Evolutionary conservation across 768 basidiomycete genomes (phyloP).

Genomic region (Fibroporia radiculosa): DNA sequence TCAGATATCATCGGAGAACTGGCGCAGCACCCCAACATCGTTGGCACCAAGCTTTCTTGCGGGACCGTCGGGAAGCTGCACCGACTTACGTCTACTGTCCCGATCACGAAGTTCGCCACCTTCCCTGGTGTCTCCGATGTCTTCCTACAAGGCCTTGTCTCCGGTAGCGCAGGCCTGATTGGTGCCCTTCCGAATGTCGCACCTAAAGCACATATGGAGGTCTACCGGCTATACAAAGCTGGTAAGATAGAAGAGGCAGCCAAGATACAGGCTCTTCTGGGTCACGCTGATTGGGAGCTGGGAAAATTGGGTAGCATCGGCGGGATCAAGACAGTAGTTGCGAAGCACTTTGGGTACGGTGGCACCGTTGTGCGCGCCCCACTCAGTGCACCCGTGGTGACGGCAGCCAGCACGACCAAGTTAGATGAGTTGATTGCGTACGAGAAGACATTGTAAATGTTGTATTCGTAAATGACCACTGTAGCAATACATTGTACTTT

Average conservation of each 20-base stretch:
- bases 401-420: slow-evolving; percentile 12
- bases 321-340: slow-evolving; percentile 58
- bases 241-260: slow-evolving; percentile 54
- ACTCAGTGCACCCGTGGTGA: slow-evolving; percentile 15
- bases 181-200: slow-evolving; percentile 30
- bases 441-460: slow-evolving; percentile 22
- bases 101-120: slow-evolving; percentile 51
- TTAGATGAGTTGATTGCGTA: slow-evolving; percentile 23
- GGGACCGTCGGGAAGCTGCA: slow-evolving; percentile 81
- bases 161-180: slow-evolving; percentile 37
- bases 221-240: slow-evolving; percentile 42
- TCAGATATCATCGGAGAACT: slow-evolving; percentile 67
- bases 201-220: slow-evolving; percentile 47
- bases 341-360: slow-evolving; percentile 61
- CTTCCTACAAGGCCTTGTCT: slow-evolving; percentile 38
- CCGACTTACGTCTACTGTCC: slow-evolving; percentile 55
- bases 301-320: slow-evolving; percentile 59
- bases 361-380: slow-evolving; percentile 24
- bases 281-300: slow-evolving; percentile 60
- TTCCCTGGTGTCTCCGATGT: slow-evolving; percentile 71
- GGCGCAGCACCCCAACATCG: slow-evolving; percentile 75
- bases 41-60: slow-evolving; percentile 81
- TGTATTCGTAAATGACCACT: no score
- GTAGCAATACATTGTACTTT: no score
- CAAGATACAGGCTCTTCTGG: slow-evolving; percentile 50